Conservation (phyloP, 352 stramenopile genomes). For the Phytophthora quininea region DNA sequence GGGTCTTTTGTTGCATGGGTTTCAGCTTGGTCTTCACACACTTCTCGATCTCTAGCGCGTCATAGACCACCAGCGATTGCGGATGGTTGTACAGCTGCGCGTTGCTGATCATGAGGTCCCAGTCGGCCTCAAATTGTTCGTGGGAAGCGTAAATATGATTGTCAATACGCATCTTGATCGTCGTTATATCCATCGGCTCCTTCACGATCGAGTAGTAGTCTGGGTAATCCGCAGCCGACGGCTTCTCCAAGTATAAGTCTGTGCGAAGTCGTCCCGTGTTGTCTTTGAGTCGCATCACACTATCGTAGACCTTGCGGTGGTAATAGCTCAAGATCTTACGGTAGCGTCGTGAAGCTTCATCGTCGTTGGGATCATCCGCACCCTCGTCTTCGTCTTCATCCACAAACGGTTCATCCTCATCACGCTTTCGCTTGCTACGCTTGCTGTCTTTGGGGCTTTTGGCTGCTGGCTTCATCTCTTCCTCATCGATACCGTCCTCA, state of each 20-base stretch:
- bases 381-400: constrained; percentile 33
- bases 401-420: constrained; percentile 32
- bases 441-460: constrained; percentile 32
- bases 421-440: constrained; percentile 39
- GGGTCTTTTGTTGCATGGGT: constrained; percentile 61
- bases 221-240: constrained; percentile 79
- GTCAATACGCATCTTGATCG: constrained; percentile 87
- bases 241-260: constrained; percentile 82
- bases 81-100: constrained; percentile 88
- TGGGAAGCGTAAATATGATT: constrained; percentile 68
- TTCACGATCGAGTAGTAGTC: constrained; percentile 92
- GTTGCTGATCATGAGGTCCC: constrained; percentile 88
- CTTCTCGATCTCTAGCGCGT: constrained; percentile 87
- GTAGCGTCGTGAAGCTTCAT: constrained; percentile 54
- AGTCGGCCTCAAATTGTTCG: constrained; percentile 76
- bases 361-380: constrained; percentile 35
- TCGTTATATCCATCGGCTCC: constrained; percentile 85
- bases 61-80: constrained; percentile 82
- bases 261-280: constrained; percentile 66
- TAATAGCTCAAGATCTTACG: constrained; percentile 83
- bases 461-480: constrained; percentile 26
- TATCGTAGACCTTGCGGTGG: constrained; percentile 86
- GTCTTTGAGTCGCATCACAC: constrained; percentile 82
- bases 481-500: constrained; percentile 77
- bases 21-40: constrained; percentile 85